A percentile compares a stretch with the other conserved stretches of the same genome.
Conservation (phyloP, 192 early-diverging fungal species). For the Umbelopsis sp. region DNA sequence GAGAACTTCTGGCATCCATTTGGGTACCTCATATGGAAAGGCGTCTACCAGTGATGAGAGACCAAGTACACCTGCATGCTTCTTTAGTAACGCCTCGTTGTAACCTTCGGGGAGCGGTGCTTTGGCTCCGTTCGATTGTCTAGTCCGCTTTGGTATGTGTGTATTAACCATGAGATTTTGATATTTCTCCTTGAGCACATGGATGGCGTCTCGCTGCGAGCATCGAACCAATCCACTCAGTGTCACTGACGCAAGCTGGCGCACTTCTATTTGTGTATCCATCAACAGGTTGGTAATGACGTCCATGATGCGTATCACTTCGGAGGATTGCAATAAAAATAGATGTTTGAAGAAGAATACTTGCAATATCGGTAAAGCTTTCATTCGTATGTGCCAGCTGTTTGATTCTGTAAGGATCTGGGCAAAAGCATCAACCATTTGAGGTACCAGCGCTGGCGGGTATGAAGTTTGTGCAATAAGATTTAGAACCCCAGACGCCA, state of each 20-base stretch:
- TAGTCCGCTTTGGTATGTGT: constrained; percentile 47
- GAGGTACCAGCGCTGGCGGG: constrained; percentile 52
- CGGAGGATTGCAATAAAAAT: constrained; percentile 62
- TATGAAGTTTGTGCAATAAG: constrained; percentile 57
- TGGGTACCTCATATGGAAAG: constrained; percentile 92
- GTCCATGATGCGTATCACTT: constrained; percentile 66
- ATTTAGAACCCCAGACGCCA: constrained; percentile 53
- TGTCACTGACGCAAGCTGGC: constrained; percentile 75
- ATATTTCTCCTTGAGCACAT: constrained; percentile 52
- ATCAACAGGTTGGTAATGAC: constrained; percentile 68
- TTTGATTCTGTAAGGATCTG: constrained; percentile 50
- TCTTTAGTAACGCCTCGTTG: constrained; percentile 59
- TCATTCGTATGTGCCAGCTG: constrained; percentile 82
- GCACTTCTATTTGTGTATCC: constrained; percentile 90
- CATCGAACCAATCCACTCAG: constrained; percentile 79
- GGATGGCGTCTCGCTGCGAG: constrained; percentile 68
- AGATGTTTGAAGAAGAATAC: constrained; percentile 87
- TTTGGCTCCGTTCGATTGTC: constrained; percentile 35
- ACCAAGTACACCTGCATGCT: constrained; percentile 91
- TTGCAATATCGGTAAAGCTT: constrained; percentile 83
- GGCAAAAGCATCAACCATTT: constrained; percentile 59
- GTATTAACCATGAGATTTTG: constrained; percentile 39
- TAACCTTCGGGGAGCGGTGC: constrained; percentile 47
- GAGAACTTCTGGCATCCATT: constrained; percentile 88
- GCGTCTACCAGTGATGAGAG: constrained; percentile 86